These are phyloP conservation scores for Ploettnerulaceae sp. DNA, from an alignment of 2,329 filamentous ascomycete species.

Conservation along the genomic window DNA sequence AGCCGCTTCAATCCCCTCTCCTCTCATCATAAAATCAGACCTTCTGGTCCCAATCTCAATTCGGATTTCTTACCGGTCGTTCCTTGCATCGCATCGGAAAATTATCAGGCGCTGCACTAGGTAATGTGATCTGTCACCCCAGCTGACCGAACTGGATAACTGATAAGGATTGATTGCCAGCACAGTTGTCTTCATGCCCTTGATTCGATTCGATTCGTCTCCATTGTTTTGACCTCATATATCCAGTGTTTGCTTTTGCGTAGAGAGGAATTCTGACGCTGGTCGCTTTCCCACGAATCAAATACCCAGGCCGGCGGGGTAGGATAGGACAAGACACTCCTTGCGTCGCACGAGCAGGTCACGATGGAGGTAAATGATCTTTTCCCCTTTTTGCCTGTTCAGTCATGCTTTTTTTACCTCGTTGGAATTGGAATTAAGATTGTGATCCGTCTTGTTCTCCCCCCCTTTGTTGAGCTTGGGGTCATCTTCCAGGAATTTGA, in stretches of 20 bases:
- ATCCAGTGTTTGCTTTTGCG: too few relatives aligned
- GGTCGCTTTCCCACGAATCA: too few relatives aligned
- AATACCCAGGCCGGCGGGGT: too few relatives aligned
- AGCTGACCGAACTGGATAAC: neutral
- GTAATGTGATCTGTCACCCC: constrained; percentile 15
- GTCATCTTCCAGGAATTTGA: neutral
- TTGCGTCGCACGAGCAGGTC: constrained; percentile 6
- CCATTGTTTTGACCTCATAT: too few relatives aligned
- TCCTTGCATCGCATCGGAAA: too few relatives aligned
- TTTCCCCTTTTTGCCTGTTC: neutral
- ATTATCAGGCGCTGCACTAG: neutral
- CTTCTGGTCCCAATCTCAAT: too few relatives aligned
- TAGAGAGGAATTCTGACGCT: too few relatives aligned
- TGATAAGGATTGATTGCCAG: neutral
- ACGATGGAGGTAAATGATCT: constrained; percentile 16
- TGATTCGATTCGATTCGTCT: neutral
- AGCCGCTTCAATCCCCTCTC: too few relatives aligned
- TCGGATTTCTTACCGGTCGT: too few relatives aligned
- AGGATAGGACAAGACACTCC: neutral
- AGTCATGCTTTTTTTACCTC: too few relatives aligned
- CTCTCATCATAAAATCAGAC: too few relatives aligned
- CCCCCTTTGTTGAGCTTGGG: neutral
- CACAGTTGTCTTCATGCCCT: neutral
- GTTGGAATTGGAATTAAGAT: neutral
- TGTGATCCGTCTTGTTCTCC: neutral